These are phyloP conservation scores for Fusarium sp. DNA, from an alignment of 2,329 filamentous ascomycete genomes.

Conservation along the genomic window DNA sequence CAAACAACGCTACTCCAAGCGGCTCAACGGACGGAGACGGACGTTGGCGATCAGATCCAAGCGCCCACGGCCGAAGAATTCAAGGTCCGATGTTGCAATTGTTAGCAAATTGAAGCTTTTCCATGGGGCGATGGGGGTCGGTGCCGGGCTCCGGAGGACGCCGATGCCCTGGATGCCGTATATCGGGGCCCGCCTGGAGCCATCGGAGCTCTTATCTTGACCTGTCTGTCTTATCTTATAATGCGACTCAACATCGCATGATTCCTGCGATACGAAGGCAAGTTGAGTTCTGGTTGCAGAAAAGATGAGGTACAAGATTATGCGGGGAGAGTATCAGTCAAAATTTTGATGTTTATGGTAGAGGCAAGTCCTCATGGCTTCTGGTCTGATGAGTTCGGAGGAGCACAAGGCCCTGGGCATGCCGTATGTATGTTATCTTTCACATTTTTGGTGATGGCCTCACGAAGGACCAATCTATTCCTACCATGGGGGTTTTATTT, in stretches of 20 bases:
- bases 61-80: slow-evolving; percentile 40
- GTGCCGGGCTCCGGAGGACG: slow-evolving; percentile 45
- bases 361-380: not conserved
- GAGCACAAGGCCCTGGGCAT: not conserved
- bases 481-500: not conserved
- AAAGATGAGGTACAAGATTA: slow-evolving; percentile 1
- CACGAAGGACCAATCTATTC: not conserved
- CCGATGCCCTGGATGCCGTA: slow-evolving; percentile 41
- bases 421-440: not conserved
- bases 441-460: not conserved
- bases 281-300: not conserved
- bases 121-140: slow-evolving; percentile 42
- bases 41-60: slow-evolving; percentile 40
- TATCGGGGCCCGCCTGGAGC: slow-evolving; percentile 38
- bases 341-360: not conserved
- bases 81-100: slow-evolving; percentile 13
- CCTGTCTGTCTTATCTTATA: slow-evolving; percentile 28
- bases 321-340: not conserved
- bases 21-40: slow-evolving; percentile 39
- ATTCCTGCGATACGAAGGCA: slow-evolving; percentile 17
- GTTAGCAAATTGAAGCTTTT: slow-evolving; percentile 34
- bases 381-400: not conserved
- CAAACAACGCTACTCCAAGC: slow-evolving; percentile 18
- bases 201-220: slow-evolving; percentile 29
- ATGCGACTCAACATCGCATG: slow-evolving; percentile 33